Evolutionary conservation across 805 yeast species (phyloP), one percentile per base, ranked within the genome.

Genomic region (Starmerella khaoyaiensis): DNA sequence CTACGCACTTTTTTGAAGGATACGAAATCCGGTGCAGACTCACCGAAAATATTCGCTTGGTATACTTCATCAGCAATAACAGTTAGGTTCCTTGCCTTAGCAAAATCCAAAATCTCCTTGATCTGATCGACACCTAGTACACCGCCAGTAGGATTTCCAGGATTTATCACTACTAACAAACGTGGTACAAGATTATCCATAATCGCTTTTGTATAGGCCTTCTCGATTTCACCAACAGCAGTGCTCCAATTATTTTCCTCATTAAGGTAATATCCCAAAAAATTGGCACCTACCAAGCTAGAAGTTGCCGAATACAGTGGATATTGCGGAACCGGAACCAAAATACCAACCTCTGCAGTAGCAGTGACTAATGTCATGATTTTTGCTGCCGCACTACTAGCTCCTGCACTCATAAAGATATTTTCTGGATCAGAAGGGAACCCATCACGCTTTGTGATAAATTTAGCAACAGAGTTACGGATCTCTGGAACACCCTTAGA

Each of bases 61-160:
- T 90, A 90, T 18, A 90, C 99, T 62, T 90, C 99, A 63, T 90
- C 99, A 11, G 98, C 96, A 46, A 90, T 78, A 35, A 90, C 68
- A 3, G 84, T 87, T 12, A 90, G 58, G 29, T 93, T 84, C 48
- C 83, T 62, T 54, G 77, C 76, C 14, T 94, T 93, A 22, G 95
- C 94, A 39, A 87, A 69, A 26, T 70, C 65, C 40, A 90, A 65
- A 37, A 90, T 68, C 29, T 75, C 77, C 28, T 66, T 72, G 53
- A 90, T 83, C 45, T 76, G 74, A 4, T 69, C 70, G 35, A 64
- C 66, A 8, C 70, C 58, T 41, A 90, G 65, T 37, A 84, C 74
- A 1, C 94, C 71, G 29, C 99, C 99, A 0, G 99, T 90, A 46
- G 99, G 99, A 61, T 90, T 90, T 40, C 99, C 97, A 2, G 99